phyloP scores from a whole-genome alignment of 768 basidiomycete species.

The Lactarius psammicola region DNA sequence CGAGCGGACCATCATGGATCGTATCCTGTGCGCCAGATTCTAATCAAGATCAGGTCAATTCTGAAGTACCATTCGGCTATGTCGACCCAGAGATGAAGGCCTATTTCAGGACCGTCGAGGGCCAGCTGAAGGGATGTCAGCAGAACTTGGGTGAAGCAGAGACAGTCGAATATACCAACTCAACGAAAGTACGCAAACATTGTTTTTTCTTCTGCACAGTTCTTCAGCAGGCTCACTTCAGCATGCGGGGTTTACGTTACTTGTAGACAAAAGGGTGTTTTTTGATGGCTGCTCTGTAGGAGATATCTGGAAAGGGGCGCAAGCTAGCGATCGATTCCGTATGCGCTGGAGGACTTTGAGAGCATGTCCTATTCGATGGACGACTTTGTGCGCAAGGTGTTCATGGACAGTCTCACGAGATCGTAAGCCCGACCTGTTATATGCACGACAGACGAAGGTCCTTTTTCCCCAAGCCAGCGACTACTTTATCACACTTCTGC shows the following conservation, averaged over 20 bases:
- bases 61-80: conserved; percentile 84
- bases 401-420: conserved; percentile 82
- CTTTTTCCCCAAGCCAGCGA: conserved; percentile 58
- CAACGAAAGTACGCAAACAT: conserved; percentile 68
- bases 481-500: conserved; percentile 76
- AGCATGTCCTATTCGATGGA: conserved; percentile 92
- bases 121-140: conserved; percentile 87
- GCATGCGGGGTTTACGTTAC: too few species aligned
- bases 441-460: conserved; percentile 39
- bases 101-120: conserved; percentile 87
- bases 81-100: conserved; percentile 89
- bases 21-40: conserved; percentile 38
- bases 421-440: conserved; percentile 58
- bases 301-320: conserved; percentile 86
- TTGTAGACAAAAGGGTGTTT: conserved; percentile 45
- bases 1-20: conserved; percentile 70
- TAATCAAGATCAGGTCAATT: conserved; percentile 45
- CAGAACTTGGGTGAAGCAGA: conserved; percentile 49
- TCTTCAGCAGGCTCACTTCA: conserved; percentile 26
- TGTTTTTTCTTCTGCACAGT: conserved; percentile 28
- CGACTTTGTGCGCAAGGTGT: conserved; percentile 90
- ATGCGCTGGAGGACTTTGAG: conserved; percentile 86
- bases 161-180: conserved; percentile 51
- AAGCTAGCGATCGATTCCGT: conserved; percentile 92
- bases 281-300: conserved; percentile 77